A percentile compares a stretch with the other conserved stretches of the same genome.
These are phyloP conservation scores for Cercospora sp. DNA, from an alignment of 2,329 filamentous ascomycete genomes.

Conservation along the genomic window DNA sequence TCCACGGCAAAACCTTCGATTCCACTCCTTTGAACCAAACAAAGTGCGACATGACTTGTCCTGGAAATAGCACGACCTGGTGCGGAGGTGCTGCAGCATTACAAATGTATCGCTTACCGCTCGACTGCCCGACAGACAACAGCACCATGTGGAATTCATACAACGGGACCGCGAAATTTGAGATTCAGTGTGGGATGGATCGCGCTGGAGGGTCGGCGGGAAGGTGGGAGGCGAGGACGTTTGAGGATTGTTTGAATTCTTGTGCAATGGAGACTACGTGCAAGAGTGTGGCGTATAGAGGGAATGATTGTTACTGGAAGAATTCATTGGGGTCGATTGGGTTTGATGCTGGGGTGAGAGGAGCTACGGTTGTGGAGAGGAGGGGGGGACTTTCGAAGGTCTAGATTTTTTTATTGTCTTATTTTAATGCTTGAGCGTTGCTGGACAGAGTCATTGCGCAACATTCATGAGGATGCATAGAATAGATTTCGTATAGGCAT, in stretches of 20 bases:
- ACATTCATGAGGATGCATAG: neutral
- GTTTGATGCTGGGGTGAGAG: neutral
- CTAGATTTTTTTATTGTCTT: neutral
- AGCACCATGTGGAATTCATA: neutral
- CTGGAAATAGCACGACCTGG: neutral
- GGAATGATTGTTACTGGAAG: slow-evolving; percentile 10
- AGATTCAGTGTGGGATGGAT: neutral
- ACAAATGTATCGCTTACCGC: slow-evolving; percentile 3
- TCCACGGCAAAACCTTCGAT: slow-evolving; percentile 2
- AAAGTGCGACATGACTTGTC: neutral
- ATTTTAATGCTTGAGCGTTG: neutral
- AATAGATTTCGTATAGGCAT: neutral
- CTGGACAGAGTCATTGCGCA: neutral
- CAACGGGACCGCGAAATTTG: slow-evolving; percentile 5
- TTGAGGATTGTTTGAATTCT: slow-evolving; percentile 8
- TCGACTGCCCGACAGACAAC: neutral
- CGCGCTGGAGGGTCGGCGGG: neutral
- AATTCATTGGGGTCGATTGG: neutral
- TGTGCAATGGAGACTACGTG: neutral
- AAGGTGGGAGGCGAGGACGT: neutral
- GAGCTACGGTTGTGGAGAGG: slow-evolving; percentile 1
- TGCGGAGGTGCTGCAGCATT: neutral
- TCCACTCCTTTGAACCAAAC: neutral
- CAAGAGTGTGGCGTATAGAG: slow-evolving; percentile 2
- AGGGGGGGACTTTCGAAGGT: neutral